A percentile compares a stretch with the other conserved stretches of the same genome.
Evolutionary conservation across 176 grass and related monocot species (phyloP).

Genomic region (Tillandsia leiboldiana): DNA sequence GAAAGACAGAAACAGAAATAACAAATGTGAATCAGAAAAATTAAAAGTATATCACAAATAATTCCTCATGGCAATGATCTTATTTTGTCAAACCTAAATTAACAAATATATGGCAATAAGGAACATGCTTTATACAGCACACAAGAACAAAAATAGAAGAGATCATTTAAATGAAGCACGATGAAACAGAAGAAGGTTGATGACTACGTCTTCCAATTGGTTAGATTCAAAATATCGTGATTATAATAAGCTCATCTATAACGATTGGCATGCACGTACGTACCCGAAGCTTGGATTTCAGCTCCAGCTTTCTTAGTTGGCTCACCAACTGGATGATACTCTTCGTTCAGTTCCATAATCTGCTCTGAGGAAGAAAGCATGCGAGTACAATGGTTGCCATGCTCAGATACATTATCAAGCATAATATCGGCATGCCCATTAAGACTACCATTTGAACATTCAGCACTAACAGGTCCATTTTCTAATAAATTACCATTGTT

Average conservation of each 20-base stretch:
- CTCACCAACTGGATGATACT: conserved; percentile 69
- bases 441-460: conserved; percentile 17
- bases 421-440: conserved; percentile 21
- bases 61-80: too few relatives aligned
- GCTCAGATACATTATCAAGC: conserved; percentile 18
- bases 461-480: conserved; percentile 20
- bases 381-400: conserved; percentile 19
- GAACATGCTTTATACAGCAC: background rate
- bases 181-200: background rate
- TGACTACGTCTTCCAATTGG: too few relatives aligned
- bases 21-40: too few relatives aligned
- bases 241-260: background rate
- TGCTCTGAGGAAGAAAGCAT: conserved; percentile 58
- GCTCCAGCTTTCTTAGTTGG: conserved; percentile 77
- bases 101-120: too few relatives aligned
- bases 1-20: background rate
- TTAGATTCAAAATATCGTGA: background rate
- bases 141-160: background rate
- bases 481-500: background rate
- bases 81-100: too few relatives aligned
- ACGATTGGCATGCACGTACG: conserved; percentile 1
- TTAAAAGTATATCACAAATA: too few relatives aligned
- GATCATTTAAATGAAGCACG: background rate
- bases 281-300: conserved; percentile 91
- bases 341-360: conserved; percentile 38